phyloP scores from a whole-genome alignment of 1,284 basidiomycete genomes.

The Puccinia polysora region DNA sequence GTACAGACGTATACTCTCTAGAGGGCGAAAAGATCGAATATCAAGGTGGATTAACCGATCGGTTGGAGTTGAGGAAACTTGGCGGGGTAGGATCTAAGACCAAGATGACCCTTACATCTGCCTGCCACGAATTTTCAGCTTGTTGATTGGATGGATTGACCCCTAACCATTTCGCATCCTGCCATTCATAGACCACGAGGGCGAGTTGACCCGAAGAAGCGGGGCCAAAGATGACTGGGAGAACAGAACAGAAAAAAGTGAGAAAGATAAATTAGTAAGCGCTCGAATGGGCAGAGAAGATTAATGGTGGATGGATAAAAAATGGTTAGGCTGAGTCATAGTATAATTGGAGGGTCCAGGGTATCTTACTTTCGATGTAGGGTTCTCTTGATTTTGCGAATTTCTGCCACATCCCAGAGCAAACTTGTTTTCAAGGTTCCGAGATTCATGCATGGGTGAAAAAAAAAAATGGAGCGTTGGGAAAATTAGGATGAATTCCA shows the following conservation, averaged over 20 bases:
- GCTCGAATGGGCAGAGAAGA: no score
- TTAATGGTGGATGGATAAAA: no score
- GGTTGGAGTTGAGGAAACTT: background rate
- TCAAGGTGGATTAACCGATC: background rate
- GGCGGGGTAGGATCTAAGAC: slow-evolving; percentile 17
- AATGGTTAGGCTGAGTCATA: no score
- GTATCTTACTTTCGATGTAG: slow-evolving; percentile 42
- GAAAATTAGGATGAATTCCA: no score
- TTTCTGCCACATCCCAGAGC: slow-evolving; percentile 43
- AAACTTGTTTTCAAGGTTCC: background rate
- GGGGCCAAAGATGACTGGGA: slow-evolving; percentile 71
- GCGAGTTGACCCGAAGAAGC: slow-evolving; percentile 79
- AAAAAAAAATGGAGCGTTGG: background rate
- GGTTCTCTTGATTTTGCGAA: slow-evolving; percentile 39
- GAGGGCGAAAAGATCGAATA: slow-evolving; percentile 3
- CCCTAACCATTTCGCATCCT: slow-evolving; percentile 76
- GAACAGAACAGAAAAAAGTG: background rate
- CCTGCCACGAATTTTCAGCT: slow-evolving; percentile 50
- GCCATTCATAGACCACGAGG: slow-evolving; percentile 92
- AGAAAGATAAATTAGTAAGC: background rate
- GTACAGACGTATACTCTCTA: slow-evolving; percentile 92
- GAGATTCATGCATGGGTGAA: background rate
- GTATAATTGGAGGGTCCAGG: no score
- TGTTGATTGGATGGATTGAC: slow-evolving; percentile 52
- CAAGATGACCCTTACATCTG: slow-evolving; percentile 49